Evolutionary conservation across 352 stramenopile species (phyloP), one percentile per base, ranked within the genome.

Genomic region (Globisporangium canariense): DNA sequence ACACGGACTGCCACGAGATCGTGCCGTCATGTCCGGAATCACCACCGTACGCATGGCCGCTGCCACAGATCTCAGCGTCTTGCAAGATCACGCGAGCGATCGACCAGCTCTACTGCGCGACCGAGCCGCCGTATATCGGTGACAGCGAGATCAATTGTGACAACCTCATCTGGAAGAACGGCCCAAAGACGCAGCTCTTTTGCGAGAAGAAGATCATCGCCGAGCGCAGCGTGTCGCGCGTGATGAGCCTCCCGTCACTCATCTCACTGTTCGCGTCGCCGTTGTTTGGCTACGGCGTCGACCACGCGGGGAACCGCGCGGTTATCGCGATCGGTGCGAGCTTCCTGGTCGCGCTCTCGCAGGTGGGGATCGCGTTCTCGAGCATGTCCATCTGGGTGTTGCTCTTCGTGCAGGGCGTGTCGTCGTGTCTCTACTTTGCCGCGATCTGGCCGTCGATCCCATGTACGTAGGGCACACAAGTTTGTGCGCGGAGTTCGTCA

Each of bases 381-480:
- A 38, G 58, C 9, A 53, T 78, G 28, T 82, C 72, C 41, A 86
- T 90, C 18, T 70, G 90, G 60, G 22, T 71, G 30, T 70, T 88
- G n/a, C 64, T 97, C 16, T 67, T 96, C 25, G 58, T 82, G 14
- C 85, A 96, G 73, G 89, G 89, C 28, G 55, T 94, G 10, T 76
- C 83, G 5, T 97, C 92, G 52, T 87, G 79, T 28, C 62, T 94
- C 11, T 96, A 88, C 72, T 89, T 89, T 30, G 76, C 90, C 10
- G 83, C 86, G 3, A 60, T 96, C 9, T 97, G 90, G 90, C 90
- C 90, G 2, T 90, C 79, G 0, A 89, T 97, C 43, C 80, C 84
- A 64, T 81, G 74, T 81, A 73, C 16, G 70, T 41, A 38, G 5
- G 10, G 25, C 14, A 47, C 25, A 28, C 25, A 28, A 28, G 25